Conservation (phyloP, 164 flowering plant genomes). For the Macadamia integrifolia region DNA sequence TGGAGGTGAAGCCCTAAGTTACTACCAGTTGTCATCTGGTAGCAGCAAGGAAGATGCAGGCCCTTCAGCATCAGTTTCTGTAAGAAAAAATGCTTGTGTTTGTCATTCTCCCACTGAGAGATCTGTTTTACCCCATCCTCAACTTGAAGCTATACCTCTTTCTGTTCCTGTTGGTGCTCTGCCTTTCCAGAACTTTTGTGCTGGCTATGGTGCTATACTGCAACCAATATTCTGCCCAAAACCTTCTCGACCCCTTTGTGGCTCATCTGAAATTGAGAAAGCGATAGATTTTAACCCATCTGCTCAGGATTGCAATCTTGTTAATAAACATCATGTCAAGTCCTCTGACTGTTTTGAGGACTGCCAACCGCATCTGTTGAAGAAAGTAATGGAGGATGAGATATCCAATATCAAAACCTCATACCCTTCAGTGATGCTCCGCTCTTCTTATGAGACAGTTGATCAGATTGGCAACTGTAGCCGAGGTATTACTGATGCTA, state of each 20-base stretch:
- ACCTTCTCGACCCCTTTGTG: constrained; percentile 12
- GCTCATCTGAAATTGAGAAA: constrained; percentile 15
- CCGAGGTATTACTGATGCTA: constrained; percentile 7
- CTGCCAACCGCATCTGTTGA: constrained; percentile 2
- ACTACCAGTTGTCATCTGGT: constrained; percentile 10
- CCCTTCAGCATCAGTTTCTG: constrained; percentile 1
- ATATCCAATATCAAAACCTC: constrained; percentile 5
- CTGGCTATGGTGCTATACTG: constrained; percentile 20
- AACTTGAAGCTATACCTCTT: constrained; percentile 16
- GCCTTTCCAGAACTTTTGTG: constrained; percentile 19
- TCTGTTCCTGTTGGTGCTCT: constrained; percentile 22
- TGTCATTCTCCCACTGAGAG: constrained; percentile 16
- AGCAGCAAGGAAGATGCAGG: constrained; percentile 11
- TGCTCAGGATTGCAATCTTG: constrained; percentile 6
- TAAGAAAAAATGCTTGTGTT: constrained; percentile 8
- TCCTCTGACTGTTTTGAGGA: constrained; percentile 1
- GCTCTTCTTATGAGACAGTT: neutral
- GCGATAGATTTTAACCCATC: constrained; percentile 11
- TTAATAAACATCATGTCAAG: constrained; percentile 1
- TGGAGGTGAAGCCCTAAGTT: constrained; percentile 13
- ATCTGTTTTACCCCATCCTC: constrained; percentile 16
- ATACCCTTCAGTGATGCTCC: constrained; percentile 3
- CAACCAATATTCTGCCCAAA: constrained; percentile 21
- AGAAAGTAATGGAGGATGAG: constrained; percentile 1
- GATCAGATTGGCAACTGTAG: constrained; percentile 4